Conservation (phyloP, 1,139 yeast species). For the Geotrichum phurueaensis region DNA sequence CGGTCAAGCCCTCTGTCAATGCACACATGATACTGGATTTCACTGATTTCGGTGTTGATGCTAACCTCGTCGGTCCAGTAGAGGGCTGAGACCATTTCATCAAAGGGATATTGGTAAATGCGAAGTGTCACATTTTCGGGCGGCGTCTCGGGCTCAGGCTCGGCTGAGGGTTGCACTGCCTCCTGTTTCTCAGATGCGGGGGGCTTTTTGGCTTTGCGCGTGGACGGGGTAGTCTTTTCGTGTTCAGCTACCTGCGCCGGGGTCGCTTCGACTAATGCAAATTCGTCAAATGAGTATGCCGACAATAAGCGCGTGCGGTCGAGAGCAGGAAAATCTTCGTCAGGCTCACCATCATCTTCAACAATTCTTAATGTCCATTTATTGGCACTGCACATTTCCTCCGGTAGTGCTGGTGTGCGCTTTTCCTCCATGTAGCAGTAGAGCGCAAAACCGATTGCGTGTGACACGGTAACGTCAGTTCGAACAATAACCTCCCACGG, state of each 20-base stretch:
- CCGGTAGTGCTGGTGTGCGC: slow-evolving; percentile 31
- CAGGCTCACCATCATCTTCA: slow-evolving; percentile 45
- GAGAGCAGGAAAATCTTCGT: slow-evolving; percentile 44
- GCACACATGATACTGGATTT: slow-evolving; percentile 34
- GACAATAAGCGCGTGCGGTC: slow-evolving; percentile 39
- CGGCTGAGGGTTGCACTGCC: neutral
- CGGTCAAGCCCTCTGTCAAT: slow-evolving; percentile 33
- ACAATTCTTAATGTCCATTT: slow-evolving; percentile 41
- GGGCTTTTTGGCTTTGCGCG: slow-evolving; percentile 6
- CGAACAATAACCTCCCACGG: slow-evolving; percentile 39
- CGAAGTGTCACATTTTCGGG: slow-evolving; percentile 21
- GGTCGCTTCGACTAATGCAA: slow-evolving; percentile 41
- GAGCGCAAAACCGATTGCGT: slow-evolving; percentile 41
- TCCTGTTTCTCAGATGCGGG: neutral
- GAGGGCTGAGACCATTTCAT: slow-evolving; percentile 31
- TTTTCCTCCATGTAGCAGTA: slow-evolving; percentile 32
- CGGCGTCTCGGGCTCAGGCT: neutral
- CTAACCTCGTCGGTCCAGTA: slow-evolving; percentile 29
- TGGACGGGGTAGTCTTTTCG: slow-evolving; percentile 33
- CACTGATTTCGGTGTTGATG: slow-evolving; percentile 24
- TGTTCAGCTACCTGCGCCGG: slow-evolving; percentile 34
- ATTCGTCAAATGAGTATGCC: slow-evolving; percentile 42
- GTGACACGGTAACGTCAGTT: slow-evolving; percentile 37
- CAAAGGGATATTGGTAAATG: slow-evolving; percentile 35
- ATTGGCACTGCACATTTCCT: slow-evolving; percentile 36